Evolutionary conservation across 225 moss, liverwort and hornwort species (phyloP).

Genomic region (Polytrichum formosum): DNA sequence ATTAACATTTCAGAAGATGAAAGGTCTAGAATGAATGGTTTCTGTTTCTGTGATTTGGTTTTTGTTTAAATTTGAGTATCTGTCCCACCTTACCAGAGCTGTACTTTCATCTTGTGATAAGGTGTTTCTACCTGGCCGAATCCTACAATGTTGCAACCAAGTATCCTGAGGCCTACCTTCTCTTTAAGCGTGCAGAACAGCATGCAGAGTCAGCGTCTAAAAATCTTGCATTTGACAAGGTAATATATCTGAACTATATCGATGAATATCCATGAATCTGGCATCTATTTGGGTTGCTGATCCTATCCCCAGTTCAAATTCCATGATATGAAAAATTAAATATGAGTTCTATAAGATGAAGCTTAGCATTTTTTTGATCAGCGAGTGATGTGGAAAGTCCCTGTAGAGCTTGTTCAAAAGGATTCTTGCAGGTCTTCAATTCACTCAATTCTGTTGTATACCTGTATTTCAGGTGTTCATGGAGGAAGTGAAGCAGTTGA

Average conservation of each 20-base stretch:
- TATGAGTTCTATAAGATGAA: background rate
- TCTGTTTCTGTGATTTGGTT: too few relatives aligned
- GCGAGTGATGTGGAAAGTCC: background rate
- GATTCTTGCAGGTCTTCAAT: background rate
- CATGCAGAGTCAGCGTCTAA: conserved; percentile 52
- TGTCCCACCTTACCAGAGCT: too few relatives aligned
- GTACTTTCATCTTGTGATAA: conserved; percentile 29
- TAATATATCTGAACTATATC: conserved; percentile 7
- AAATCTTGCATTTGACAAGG: conserved; percentile 47
- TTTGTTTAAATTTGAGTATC: too few relatives aligned
- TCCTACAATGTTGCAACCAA: conserved; percentile 75
- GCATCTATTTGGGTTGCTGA: background rate
- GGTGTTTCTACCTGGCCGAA: conserved; percentile 86
- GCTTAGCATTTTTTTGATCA: background rate
- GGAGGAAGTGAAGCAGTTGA: conserved; percentile 56
- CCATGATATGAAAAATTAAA: background rate
- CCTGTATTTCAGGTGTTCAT: conserved; percentile 35
- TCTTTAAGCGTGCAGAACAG: conserved; percentile 68
- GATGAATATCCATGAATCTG: background rate
- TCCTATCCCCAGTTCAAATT: background rate
- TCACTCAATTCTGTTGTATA: conserved; percentile 9
- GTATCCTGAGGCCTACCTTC: conserved; percentile 77
- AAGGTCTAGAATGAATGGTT: too few relatives aligned
- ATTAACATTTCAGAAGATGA: too few relatives aligned
- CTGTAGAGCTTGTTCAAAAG: background rate